These are phyloP conservation scores for Fraxinus anomala DNA, from an alignment of 257 asterid genomes.

Conservation along the genomic window DNA sequence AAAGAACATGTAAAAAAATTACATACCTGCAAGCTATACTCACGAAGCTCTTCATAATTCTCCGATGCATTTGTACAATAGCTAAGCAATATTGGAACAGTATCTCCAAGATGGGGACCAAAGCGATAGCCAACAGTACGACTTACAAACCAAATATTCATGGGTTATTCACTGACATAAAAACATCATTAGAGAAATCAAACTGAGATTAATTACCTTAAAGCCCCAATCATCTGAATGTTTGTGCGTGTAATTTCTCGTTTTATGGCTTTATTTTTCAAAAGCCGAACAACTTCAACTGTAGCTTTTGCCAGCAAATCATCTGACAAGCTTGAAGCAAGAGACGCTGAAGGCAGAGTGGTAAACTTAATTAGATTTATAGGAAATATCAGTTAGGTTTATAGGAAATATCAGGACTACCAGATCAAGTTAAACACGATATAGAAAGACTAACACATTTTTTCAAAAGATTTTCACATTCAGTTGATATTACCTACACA, in stretches of 20 bases:
- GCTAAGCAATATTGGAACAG: constrained; percentile 80
- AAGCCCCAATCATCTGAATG: constrained; percentile 98
- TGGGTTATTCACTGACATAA: constrained; percentile 9
- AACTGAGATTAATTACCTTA: constrained; percentile 56
- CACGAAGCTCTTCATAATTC: constrained; percentile 99
- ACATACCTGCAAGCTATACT: constrained; percentile 92
- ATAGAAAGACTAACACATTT: not conserved
- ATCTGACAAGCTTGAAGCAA: constrained; percentile 97
- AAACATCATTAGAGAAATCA: not conserved
- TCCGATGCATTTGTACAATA: constrained; percentile 95
- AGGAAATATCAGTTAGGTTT: constrained; percentile 18
- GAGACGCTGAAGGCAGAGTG: constrained; percentile 67
- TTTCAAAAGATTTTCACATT: constrained; percentile 14
- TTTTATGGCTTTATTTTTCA: constrained; percentile 61
- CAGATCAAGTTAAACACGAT: constrained; percentile 1
- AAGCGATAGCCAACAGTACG: constrained; percentile 99
- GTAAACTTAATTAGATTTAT: constrained; percentile 21
- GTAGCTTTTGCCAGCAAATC: constrained; percentile 93
- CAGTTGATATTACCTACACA: constrained; percentile 72
- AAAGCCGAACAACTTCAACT: constrained; percentile 71
- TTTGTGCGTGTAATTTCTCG: constrained; percentile 88
- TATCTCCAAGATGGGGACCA: constrained; percentile 96
- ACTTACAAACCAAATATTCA: constrained; percentile 44
- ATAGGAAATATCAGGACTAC: constrained; percentile 11
- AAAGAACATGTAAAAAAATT: not conserved